phyloP scores from a whole-genome alignment of 1,284 basidiomycete genomes.

The Microbotryum scabiosae region DNA sequence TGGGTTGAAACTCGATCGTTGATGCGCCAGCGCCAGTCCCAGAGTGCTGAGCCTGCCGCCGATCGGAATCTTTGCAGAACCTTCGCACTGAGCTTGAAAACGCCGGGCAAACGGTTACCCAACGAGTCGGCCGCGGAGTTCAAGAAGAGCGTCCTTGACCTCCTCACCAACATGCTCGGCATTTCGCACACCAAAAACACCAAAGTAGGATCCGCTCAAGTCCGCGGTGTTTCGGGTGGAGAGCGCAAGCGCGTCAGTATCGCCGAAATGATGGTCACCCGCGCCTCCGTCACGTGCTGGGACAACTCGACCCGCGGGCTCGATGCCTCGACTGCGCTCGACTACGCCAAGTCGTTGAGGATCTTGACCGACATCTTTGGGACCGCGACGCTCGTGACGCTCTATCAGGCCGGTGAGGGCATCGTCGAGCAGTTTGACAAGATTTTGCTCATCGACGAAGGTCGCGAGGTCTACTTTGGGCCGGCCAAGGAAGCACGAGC shows the following conservation, averaged over 20 bases:
- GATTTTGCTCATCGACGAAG: constrained; percentile 66
- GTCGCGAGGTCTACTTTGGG: constrained; percentile 77
- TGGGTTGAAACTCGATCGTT: no score
- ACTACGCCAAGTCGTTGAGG: constrained; percentile 51
- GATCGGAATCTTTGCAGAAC: constrained; percentile 43
- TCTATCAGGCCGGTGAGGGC: constrained; percentile 57
- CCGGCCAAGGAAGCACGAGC: constrained; percentile 62
- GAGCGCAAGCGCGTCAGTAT: constrained; percentile 55
- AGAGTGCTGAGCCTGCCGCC: no score
- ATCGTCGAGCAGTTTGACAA: constrained; percentile 65
- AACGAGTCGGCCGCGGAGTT: constrained; percentile 46
- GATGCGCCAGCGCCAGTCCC: no score
- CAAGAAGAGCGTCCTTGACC: constrained; percentile 47
- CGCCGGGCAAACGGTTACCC: constrained; percentile 48
- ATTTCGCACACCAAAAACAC: constrained; percentile 55
- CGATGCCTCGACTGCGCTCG: constrained; percentile 47
- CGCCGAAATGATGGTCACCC: constrained; percentile 45
- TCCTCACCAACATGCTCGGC: constrained; percentile 53
- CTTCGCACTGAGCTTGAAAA: constrained; percentile 48
- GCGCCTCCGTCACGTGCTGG: constrained; percentile 42
- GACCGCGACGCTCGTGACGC: constrained; percentile 37
- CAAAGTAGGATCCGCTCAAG: constrained; percentile 43
- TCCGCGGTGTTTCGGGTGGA: constrained; percentile 31
- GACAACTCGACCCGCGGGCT: constrained; percentile 69
- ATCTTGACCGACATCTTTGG: constrained; percentile 49